These are phyloP conservation scores for Xanthoparmelia taractica DNA, from an alignment of 495 filamentous ascomycete genomes.

Conservation along the genomic window DNA sequence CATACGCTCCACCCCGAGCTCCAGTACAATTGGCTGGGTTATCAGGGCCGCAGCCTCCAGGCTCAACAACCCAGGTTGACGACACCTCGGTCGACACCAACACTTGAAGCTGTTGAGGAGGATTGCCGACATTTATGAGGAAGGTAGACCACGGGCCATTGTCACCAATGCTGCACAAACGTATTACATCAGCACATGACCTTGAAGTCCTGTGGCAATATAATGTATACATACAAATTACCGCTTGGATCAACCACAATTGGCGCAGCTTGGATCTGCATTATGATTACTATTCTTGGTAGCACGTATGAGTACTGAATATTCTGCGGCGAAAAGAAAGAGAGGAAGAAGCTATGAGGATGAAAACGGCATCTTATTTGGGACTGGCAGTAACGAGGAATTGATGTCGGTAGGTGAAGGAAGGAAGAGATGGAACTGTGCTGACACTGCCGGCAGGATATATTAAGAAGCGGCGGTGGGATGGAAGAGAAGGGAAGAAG, in stretches of 20 bases:
- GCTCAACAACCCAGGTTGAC: conserved; percentile 44
- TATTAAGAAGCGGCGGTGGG: conserved; percentile 2
- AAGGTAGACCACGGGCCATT: conserved; percentile 37
- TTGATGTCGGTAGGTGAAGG: not conserved
- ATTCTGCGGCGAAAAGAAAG: not conserved
- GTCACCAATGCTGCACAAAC: conserved; percentile 25
- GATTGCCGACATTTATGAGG: conserved; percentile 31
- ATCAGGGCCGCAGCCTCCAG: conserved; percentile 25
- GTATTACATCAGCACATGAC: conserved; percentile 5
- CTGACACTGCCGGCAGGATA: not conserved
- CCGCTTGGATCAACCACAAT: conserved; percentile 25
- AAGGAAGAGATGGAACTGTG: not conserved
- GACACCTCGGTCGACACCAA: conserved; percentile 32
- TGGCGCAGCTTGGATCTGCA: conserved; percentile 25
- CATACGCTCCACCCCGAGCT: conserved; percentile 48
- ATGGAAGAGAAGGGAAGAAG: not conserved
- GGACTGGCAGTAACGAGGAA: not conserved
- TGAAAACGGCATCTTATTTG: not conserved
- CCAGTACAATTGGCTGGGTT: conserved; percentile 22
- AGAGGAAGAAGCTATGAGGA: not conserved
- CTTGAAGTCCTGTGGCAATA: not conserved
- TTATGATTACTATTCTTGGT: conserved; percentile 13
- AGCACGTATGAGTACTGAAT: not conserved
- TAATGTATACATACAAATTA: conserved; percentile 22
- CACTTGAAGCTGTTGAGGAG: conserved; percentile 31